These are phyloP conservation scores for sorghum (Sorghum bicolor) DNA, from an alignment of 176 grass and related monocot species.

Conservation along the genomic window DNA sequence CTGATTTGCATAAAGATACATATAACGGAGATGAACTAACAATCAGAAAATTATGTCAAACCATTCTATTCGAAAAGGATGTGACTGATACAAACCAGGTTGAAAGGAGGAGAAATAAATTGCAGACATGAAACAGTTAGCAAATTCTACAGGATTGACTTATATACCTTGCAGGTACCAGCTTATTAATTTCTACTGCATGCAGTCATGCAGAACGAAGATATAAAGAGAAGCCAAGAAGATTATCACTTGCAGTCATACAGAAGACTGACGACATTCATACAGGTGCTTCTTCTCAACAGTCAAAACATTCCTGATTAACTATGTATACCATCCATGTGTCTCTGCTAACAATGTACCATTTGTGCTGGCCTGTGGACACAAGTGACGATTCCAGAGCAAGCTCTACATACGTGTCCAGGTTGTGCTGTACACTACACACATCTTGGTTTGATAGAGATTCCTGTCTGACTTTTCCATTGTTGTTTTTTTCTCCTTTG, in stretches of 20 bases:
- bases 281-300: neutral
- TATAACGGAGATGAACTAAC: neutral
- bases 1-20: neutral
- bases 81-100: too few species aligned
- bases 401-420: neutral
- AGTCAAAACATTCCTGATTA: neutral
- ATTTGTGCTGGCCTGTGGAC: neutral
- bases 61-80: neutral
- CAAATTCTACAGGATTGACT: neutral
- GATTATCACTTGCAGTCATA: neutral
- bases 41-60: neutral
- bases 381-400: neutral
- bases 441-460: neutral
- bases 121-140: neutral
- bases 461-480: neutral
- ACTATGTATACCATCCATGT: neutral
- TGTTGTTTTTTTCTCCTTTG: neutral
- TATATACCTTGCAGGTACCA: neutral
- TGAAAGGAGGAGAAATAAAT: neutral
- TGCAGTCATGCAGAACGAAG: too few species aligned
- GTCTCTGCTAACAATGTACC: neutral
- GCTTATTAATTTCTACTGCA: too few species aligned
- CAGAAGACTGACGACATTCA: neutral
- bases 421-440: neutral
- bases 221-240: neutral